A percentile compares a stretch with the other conserved stretches of the same genome.
phyloP scores from a whole-genome alignment of 2,329 filamentous ascomycete genomes.

The Fusarium sambucinum region DNA sequence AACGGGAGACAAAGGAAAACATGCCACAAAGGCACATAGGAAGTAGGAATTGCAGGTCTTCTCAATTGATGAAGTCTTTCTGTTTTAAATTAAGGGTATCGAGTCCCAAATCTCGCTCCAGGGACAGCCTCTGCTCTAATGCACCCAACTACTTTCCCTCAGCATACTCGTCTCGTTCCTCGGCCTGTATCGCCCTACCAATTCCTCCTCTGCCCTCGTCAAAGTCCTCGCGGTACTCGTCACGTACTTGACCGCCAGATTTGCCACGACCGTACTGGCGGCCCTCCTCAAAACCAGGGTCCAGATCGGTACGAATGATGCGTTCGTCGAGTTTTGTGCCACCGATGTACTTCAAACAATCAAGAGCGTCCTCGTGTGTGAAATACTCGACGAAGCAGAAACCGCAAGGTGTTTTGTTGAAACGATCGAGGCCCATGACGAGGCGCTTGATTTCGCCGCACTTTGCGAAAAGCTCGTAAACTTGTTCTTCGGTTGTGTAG shows the following conservation, averaged over 20 bases:
- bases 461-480: constrained; percentile 96
- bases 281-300: constrained; percentile 95
- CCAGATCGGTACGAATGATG: constrained; percentile 93
- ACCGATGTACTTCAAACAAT: constrained; percentile 98
- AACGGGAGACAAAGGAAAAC: constrained; percentile 1
- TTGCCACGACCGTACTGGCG: constrained; percentile 96
- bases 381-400: constrained; percentile 99
- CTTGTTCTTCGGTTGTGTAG: constrained; percentile 99
- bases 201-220: constrained; percentile 94
- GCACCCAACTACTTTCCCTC: constrained; percentile 50
- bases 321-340: constrained; percentile 98
- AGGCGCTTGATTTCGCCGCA: constrained; percentile 98
- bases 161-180: constrained; percentile 58
- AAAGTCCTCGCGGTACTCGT: constrained; percentile 97
- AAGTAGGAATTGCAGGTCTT: constrained; percentile 16
- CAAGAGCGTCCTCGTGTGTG: constrained; percentile 94
- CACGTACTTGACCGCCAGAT: constrained; percentile 94
- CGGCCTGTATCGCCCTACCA: constrained; percentile 77
- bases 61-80: constrained; percentile 19
- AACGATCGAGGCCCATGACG: constrained; percentile 96
- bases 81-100: constrained; percentile 45
- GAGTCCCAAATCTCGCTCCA: constrained; percentile 26
- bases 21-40: constrained; percentile 18
- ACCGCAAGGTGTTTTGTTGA: constrained; percentile 96
- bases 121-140: constrained; percentile 3